Evolutionary conservation across 2,329 filamentous ascomycete species (phyloP).

Genomic region (Didymosphaeria variabile): DNA sequence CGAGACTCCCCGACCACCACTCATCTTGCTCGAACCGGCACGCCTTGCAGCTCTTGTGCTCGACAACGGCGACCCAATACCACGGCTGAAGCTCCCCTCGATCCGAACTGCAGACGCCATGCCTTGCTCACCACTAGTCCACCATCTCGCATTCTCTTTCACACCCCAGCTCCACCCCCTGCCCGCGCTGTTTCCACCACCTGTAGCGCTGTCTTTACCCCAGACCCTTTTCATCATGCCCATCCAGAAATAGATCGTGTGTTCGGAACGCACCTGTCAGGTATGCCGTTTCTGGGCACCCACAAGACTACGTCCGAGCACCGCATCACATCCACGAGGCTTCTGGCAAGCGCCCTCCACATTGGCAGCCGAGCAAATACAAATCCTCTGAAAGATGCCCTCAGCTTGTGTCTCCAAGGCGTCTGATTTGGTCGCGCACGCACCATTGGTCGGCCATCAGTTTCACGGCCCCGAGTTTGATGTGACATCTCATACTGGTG

Average conservation of each 20-base stretch:
- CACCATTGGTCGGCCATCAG: neutral
- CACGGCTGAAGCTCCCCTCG: constrained; percentile 23
- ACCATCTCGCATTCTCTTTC: constrained; percentile 18
- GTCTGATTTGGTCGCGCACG: neutral
- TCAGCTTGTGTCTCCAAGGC: neutral
- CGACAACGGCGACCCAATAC: constrained; percentile 32
- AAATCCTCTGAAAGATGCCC: neutral
- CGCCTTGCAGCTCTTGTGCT: constrained; percentile 20
- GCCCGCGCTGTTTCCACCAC: neutral
- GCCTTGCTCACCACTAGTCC: constrained; percentile 1
- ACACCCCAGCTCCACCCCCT: constrained; percentile 1
- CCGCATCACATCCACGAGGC: neutral
- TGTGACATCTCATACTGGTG: neutral
- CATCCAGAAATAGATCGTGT: neutral
- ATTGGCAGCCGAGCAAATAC: neutral
- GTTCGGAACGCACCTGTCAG: neutral
- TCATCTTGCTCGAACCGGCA: constrained; percentile 4
- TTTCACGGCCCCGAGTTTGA: neutral
- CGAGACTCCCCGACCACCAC: too few species aligned
- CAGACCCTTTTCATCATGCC: constrained; percentile 8
- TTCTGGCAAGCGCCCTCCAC: constrained; percentile 2
- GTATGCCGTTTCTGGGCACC: neutral
- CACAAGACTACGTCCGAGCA: neutral
- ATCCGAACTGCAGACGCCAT: constrained; percentile 27
- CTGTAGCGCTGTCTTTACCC: neutral